Percentiles rank a stretch among this genome's conserved stretches.
Evolutionary conservation across 23 red algal species (phyloP).

Genomic region (Cyanidiococcus yangmingshanensis): DNA sequence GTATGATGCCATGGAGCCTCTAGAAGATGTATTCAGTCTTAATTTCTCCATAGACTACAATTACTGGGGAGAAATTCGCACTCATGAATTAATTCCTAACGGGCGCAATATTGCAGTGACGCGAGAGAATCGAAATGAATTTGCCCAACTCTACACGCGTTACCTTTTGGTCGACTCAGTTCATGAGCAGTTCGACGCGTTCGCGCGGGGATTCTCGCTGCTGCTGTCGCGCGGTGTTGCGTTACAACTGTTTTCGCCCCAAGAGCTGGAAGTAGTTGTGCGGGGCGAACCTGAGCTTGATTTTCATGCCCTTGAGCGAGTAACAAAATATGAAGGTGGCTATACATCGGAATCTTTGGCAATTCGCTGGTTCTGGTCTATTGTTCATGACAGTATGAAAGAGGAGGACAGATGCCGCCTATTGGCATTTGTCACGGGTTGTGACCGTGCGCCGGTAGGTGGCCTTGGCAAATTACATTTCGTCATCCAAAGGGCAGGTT

Average conservation of each 20-base stretch:
- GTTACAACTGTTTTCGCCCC: conserved; percentile 42
- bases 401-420: conserved; percentile 46
- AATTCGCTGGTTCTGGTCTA: conserved; percentile 68
- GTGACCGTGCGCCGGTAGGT: conserved; percentile 75
- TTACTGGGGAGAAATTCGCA: conserved; percentile 42
- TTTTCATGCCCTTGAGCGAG: conserved; percentile 48
- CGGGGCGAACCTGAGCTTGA: conserved; percentile 72
- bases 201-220: conserved; percentile 53
- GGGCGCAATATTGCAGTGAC: conserved; percentile 49
- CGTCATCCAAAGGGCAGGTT: conserved; percentile 62
- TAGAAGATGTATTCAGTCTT: conserved; percentile 58
- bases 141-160: conserved; percentile 40
- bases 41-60: conserved; percentile 61
- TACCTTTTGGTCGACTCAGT: conserved; percentile 76
- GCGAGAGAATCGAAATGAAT: conserved; percentile 57
- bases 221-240: conserved; percentile 41
- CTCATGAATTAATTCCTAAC: conserved; percentile 45
- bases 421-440: conserved; percentile 73
- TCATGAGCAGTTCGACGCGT: conserved; percentile 47
- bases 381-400: conserved; percentile 55
- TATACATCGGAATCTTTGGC: conserved; percentile 35
- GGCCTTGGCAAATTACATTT: conserved; percentile 66
- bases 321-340: conserved; percentile 69
- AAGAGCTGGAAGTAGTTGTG: conserved; percentile 76
- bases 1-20: conserved; percentile 56